Percentiles rank a stretch among this genome's conserved stretches.
These are phyloP conservation scores for Pichia thaimueangensis DNA, from an alignment of 805 yeast genomes.

Conservation along the genomic window DNA sequence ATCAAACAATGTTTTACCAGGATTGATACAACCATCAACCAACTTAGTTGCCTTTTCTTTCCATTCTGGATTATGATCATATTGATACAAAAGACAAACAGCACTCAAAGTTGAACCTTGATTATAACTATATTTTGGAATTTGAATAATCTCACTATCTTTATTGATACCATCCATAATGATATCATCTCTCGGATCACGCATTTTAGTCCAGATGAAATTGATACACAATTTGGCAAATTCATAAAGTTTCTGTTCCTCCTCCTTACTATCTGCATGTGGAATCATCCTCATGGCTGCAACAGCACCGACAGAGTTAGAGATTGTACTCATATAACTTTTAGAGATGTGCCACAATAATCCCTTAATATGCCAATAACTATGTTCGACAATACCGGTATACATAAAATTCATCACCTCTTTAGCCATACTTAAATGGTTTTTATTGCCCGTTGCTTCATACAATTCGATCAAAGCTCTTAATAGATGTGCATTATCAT, in stretches of 20 bases:
- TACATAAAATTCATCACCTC: slow-evolving; percentile 55
- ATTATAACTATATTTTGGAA: slow-evolving; percentile 60
- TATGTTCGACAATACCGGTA: slow-evolving; percentile 54
- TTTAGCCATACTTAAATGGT: slow-evolving; percentile 47
- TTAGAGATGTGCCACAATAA: slow-evolving; percentile 61
- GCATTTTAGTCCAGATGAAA: slow-evolving; percentile 48
- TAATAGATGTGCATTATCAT: slow-evolving; percentile 72
- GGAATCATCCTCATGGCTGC: slow-evolving; percentile 57
- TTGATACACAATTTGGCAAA: slow-evolving; percentile 57
- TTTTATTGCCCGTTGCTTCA: slow-evolving; percentile 55
- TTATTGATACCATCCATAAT: slow-evolving; percentile 56
- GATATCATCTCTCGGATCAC: slow-evolving; percentile 48
- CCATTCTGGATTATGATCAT: slow-evolving; percentile 49
- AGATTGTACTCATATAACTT: slow-evolving; percentile 48
- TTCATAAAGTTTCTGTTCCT: slow-evolving; percentile 39
- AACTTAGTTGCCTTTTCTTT: slow-evolving; percentile 37
- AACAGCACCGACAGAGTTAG: slow-evolving; percentile 56
- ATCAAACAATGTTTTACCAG: slow-evolving; percentile 52
- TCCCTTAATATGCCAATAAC: slow-evolving; percentile 48
- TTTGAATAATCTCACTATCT: slow-evolving; percentile 37
- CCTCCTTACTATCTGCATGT: slow-evolving; percentile 36
- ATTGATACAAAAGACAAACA: slow-evolving; percentile 41
- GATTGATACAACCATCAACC: slow-evolving; percentile 55
- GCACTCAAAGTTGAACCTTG: slow-evolving; percentile 60
- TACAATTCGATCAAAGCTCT: slow-evolving; percentile 58